phyloP scores from a whole-genome alignment of 306 rosid species.

The Abrus pulchellus region DNA sequence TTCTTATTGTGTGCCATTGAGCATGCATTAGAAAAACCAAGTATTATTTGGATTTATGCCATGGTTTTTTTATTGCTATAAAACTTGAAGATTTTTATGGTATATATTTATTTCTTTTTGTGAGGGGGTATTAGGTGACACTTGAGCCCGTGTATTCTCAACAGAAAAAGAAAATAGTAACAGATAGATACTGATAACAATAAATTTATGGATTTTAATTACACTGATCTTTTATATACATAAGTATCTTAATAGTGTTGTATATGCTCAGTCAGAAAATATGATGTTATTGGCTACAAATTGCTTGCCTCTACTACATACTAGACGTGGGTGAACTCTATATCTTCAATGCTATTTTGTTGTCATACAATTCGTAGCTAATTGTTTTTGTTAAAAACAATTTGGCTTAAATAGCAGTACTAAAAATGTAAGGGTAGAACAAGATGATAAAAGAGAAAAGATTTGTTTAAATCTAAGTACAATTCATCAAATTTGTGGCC shows the following conservation, averaged over 20 bases:
- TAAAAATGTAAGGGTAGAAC: not conserved
- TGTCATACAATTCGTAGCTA: not conserved
- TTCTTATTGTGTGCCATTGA: no score
- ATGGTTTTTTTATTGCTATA: constrained; percentile 3
- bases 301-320: not conserved
- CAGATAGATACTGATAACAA: not conserved
- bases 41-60: no score
- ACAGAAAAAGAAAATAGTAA: not conserved
- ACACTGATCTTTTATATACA: not conserved
- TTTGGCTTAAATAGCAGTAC: constrained; percentile 1
- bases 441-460: not conserved
- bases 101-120: not conserved
- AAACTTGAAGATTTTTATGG: not conserved
- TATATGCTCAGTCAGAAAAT: constrained; percentile 8
- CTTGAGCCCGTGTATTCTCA: not conserved
- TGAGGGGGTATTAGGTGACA: not conserved
- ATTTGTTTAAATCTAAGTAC: not conserved
- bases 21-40: no score
- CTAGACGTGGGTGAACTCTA: not conserved
- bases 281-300: not conserved
- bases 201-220: not conserved
- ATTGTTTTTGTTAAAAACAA: not conserved
- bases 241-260: not conserved
- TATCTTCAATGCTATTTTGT: not conserved
- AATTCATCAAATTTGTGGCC: not conserved